Conservation (phyloP, 768 basidiomycete genomes). For the Boletus reticulatus region DNA sequence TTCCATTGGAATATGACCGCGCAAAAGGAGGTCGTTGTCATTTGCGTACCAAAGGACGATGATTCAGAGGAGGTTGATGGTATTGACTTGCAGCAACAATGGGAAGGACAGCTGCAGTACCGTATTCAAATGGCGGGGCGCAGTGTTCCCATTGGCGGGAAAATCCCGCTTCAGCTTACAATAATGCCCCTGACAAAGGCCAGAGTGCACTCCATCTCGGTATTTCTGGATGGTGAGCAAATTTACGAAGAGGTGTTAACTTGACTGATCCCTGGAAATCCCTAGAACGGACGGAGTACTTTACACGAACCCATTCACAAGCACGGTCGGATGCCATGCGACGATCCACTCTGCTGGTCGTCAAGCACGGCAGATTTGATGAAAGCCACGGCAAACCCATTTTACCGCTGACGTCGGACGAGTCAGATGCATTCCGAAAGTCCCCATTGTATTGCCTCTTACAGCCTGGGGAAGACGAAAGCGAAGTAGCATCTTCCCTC, state of each 20-base stretch:
- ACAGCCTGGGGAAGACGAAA: constrained; percentile 47
- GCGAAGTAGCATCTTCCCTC: constrained; percentile 54
- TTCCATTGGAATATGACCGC: constrained; percentile 72
- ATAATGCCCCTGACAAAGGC: constrained; percentile 83
- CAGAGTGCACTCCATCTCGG: constrained; percentile 71
- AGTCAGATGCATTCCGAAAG: constrained; percentile 54
- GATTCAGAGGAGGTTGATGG: constrained; percentile 64
- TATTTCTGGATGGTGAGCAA: constrained; percentile 75
- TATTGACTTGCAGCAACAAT: constrained; percentile 82
- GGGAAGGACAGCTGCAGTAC: constrained; percentile 89
- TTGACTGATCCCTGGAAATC: not conserved
- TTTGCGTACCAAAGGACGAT: constrained; percentile 59
- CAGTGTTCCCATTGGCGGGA: constrained; percentile 80
- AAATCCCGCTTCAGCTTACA: constrained; percentile 74
- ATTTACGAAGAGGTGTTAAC: not conserved
- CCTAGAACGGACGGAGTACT: constrained; percentile 81
- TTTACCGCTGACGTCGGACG: constrained; percentile 75
- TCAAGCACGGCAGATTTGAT: constrained; percentile 43
- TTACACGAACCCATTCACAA: constrained; percentile 61
- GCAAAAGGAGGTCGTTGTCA: constrained; percentile 67
- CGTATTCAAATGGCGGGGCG: constrained; percentile 70
- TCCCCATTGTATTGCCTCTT: constrained; percentile 65
- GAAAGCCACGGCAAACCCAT: constrained; percentile 58
- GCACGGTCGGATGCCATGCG: constrained; percentile 66
- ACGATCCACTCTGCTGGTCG: constrained; percentile 57